Evolutionary conservation across 306 rosid species (phyloP).

Genomic region (Prunus kanzakura): DNA sequence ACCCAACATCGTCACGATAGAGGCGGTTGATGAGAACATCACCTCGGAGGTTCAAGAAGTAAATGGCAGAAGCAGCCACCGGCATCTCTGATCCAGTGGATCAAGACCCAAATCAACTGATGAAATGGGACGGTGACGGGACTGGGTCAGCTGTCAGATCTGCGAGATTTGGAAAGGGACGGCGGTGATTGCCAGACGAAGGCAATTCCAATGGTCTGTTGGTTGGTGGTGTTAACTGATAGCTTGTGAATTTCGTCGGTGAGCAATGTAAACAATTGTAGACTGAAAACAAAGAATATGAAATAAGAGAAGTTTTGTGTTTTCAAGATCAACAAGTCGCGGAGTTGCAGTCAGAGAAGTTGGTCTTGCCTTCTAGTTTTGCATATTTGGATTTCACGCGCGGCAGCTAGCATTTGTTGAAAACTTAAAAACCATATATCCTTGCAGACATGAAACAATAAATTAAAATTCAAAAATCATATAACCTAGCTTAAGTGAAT

Average conservation of each 20-base stretch:
- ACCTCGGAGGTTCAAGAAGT: conserved; percentile 88
- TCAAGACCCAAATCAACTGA: conserved; percentile 30
- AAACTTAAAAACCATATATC: not conserved
- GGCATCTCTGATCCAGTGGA: conserved; percentile 77
- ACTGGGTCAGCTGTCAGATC: conserved; percentile 26
- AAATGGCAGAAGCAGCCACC: conserved; percentile 91
- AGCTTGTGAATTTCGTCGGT: not conserved
- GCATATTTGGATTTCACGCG: not conserved
- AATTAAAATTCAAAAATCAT: too few relatives aligned
- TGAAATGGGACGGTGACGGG: conserved; percentile 9
- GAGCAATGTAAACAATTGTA: not conserved
- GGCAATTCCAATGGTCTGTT: not conserved
- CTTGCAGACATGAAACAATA: too few relatives aligned
- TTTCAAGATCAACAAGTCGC: not conserved
- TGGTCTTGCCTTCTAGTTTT: not conserved
- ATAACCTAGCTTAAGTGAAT: too few relatives aligned
- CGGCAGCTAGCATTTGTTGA: not conserved
- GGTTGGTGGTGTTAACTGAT: not conserved
- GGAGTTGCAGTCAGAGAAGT: not conserved
- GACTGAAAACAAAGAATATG: not conserved
- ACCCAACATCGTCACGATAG: conserved; percentile 97
- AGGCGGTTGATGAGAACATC: conserved; percentile 98
- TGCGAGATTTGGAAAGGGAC: conserved; percentile 10
- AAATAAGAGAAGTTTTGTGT: not conserved
- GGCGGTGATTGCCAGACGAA: not conserved